Conservation (phyloP, 768 basidiomycete species). For the Kwoniella heveanensis region DNA sequence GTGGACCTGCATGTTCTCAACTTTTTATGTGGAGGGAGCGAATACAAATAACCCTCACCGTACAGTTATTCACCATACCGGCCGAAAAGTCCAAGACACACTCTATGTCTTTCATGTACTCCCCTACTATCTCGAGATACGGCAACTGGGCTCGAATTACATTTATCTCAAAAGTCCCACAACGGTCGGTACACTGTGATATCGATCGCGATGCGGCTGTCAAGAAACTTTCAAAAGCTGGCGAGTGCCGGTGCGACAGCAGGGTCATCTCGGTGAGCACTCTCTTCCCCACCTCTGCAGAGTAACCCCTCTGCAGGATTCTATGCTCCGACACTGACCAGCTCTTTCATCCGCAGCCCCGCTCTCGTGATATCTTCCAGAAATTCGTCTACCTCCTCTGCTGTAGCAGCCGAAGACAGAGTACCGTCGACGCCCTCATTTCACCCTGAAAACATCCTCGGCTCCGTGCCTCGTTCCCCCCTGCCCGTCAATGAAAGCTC, state of each 20-base stretch:
- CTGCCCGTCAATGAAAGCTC: background rate
- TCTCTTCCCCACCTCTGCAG: no score
- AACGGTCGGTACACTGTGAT: no score
- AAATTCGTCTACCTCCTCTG: constrained; percentile 13
- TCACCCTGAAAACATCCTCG: background rate
- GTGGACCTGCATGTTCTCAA: constrained; percentile 7
- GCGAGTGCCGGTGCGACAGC: constrained; percentile 4
- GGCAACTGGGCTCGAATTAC: no score
- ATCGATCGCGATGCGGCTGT: constrained; percentile 3
- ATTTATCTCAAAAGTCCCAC: no score
- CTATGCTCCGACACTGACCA: background rate
- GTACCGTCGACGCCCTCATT: constrained; percentile 1
- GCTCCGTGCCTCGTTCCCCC: background rate
- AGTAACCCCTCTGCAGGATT: no score
- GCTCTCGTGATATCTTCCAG: background rate
- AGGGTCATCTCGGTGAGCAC: constrained; percentile 7
- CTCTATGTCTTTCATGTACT: no score
- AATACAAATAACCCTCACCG: constrained; percentile 2
- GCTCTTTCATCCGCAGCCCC: background rate
- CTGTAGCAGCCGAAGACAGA: background rate
- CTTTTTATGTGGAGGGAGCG: constrained; percentile 8
- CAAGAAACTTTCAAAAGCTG: constrained; percentile 6
- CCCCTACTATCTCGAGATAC: no score
- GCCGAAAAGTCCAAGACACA: constrained; percentile 7
- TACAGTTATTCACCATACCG: background rate